These are phyloP conservation scores for Neonectria sp. DNA, from an alignment of 2,329 filamentous ascomycete species.

Conservation along the genomic window DNA sequence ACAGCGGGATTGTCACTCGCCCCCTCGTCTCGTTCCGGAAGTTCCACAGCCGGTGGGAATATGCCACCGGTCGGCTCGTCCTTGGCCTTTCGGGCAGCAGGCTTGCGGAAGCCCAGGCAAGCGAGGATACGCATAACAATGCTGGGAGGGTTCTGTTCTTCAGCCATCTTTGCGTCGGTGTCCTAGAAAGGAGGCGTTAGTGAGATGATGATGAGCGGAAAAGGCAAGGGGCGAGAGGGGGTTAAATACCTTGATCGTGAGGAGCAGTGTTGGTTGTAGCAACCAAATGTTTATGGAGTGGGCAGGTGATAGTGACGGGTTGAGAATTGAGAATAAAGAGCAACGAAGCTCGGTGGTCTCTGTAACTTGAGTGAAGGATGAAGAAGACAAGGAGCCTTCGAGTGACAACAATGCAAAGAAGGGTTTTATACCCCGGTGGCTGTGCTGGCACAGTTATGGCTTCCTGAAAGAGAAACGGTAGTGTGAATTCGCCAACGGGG, in stretches of 20 bases:
- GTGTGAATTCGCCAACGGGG: neutral
- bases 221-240: neutral
- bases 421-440: neutral
- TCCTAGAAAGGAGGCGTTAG: neutral
- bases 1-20: neutral
- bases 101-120: neutral
- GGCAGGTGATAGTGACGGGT: no score
- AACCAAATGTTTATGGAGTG: no score
- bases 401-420: neutral
- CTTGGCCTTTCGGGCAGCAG: neutral
- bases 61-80: neutral
- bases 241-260: neutral
- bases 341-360: neutral
- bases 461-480: neutral
- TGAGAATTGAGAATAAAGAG: neutral
- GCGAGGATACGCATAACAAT: neutral
- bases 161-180: neutral
- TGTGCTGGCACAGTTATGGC: neutral
- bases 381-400: neutral
- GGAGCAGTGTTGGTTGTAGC: no score
- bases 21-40: neutral
- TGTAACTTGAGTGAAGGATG: neutral
- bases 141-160: neutral
- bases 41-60: neutral
- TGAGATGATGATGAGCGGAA: neutral